Conservation (phyloP, 305 asterid genomes). For the Fraxinus dipetala region DNA sequence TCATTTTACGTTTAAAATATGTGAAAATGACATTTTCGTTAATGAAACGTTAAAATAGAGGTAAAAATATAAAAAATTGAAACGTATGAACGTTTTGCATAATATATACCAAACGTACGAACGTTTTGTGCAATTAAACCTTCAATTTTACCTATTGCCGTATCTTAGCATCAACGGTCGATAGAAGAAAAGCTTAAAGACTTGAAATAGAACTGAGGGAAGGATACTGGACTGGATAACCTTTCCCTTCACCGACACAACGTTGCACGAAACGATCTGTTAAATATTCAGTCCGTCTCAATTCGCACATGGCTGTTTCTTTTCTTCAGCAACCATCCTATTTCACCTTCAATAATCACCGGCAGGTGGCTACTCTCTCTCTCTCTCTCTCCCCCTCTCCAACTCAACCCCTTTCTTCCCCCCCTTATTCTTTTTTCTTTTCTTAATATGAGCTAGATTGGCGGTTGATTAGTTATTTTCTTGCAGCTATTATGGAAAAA, state of each 20-base stretch:
- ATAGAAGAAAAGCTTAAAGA: neutral
- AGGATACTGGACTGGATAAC: neutral
- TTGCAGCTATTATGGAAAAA: constrained; percentile 30
- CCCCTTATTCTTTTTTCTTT: neutral
- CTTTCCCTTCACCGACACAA: neutral
- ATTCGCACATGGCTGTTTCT: constrained; percentile 33
- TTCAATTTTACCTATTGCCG: neutral
- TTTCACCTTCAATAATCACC: constrained; percentile 28
- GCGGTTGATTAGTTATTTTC: constrained; percentile 17
- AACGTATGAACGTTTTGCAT: too few species aligned
- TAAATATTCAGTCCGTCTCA: neutral
- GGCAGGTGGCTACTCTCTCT: constrained; percentile 25
- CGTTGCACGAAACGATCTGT: neutral
- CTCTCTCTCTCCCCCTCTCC: neutral
- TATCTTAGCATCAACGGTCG: neutral
- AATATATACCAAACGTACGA: too few species aligned
- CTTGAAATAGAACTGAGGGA: neutral
- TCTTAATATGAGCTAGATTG: neutral
- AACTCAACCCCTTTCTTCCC: neutral
- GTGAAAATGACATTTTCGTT: too few species aligned
- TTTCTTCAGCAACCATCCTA: constrained; percentile 32
- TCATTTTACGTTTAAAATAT: too few species aligned
- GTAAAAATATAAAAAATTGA: too few species aligned
- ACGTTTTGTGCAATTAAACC: too few species aligned
- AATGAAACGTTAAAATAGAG: too few species aligned